Conservation (phyloP, 306 rosid genomes). For the Styphnolobium japonicum region DNA sequence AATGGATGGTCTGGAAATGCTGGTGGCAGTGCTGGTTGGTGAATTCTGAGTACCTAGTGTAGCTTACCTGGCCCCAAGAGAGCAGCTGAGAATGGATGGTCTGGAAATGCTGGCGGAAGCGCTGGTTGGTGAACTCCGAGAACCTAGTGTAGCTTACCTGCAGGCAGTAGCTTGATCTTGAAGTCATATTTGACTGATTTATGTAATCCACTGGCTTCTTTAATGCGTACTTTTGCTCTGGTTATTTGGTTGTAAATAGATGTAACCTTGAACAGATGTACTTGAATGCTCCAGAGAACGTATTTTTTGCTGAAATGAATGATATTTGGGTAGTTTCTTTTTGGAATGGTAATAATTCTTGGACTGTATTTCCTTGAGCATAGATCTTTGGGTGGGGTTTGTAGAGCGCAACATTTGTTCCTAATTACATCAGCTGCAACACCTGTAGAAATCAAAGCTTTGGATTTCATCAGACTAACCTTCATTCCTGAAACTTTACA, state of each 20-base stretch:
- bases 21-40: slow-evolving; percentile 40
- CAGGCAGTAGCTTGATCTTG: background rate
- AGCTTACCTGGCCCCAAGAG: slow-evolving; percentile 32
- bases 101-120: slow-evolving; percentile 32
- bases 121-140: slow-evolving; percentile 43
- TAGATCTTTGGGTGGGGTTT: background rate
- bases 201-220: background rate
- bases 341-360: background rate
- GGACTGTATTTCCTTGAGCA: background rate
- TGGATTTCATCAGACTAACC: no score
- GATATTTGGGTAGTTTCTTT: background rate
- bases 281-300: background rate
- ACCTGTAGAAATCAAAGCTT: background rate
- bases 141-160: background rate
- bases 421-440: background rate
- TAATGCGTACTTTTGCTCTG: background rate
- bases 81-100: slow-evolving; percentile 52
- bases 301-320: background rate
- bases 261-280: background rate
- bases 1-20: slow-evolving; percentile 52
- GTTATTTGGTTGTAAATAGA: slow-evolving; percentile 7
- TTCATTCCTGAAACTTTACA: no score
- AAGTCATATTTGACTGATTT: background rate
- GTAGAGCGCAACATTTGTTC: background rate
- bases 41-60: no score